A percentile compares a stretch with the other conserved stretches of the same genome.
Conservation (phyloP, 2,329 filamentous ascomycete species). For the Arachnomyces sp. region DNA sequence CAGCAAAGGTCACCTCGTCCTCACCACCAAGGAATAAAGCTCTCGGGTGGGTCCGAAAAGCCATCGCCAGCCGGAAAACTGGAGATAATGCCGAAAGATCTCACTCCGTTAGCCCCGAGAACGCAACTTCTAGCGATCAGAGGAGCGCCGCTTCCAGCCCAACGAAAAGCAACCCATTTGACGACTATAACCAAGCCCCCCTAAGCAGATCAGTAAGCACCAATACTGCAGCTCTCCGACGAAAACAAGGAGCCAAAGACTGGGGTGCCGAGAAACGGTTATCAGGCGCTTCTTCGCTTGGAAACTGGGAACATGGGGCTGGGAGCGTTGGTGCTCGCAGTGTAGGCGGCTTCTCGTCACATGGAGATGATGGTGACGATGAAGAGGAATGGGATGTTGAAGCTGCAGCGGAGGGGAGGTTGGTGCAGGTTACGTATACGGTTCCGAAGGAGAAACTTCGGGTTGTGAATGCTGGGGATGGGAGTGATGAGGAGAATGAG, state of each 20-base stretch:
- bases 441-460: slow-evolving; percentile 77
- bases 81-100: background rate
- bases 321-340: no score
- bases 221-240: slow-evolving; percentile 39
- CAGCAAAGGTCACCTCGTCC: slow-evolving; percentile 15
- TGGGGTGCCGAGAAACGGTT: slow-evolving; percentile 37
- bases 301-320: no score
- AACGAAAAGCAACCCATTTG: slow-evolving; percentile 14
- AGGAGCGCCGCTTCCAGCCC: slow-evolving; percentile 19
- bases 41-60: slow-evolving; percentile 61
- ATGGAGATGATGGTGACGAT: slow-evolving; percentile 22
- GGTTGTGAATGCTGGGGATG: slow-evolving; percentile 71
- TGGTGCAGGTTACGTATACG: slow-evolving; percentile 85
- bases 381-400: slow-evolving; percentile 66
- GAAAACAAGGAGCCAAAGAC: slow-evolving; percentile 45
- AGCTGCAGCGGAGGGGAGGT: slow-evolving; percentile 58
- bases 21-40: slow-evolving; percentile 36
- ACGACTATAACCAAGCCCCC: slow-evolving; percentile 11
- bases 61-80: slow-evolving; percentile 39
- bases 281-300: background rate
- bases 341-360: no score
- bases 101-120: slow-evolving; percentile 3
- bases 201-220: slow-evolving; percentile 42
- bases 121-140: slow-evolving; percentile 3
- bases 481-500: slow-evolving; percentile 18